Base-by-base conservation (phyloP, 768 basidiomycete species). In the Hericium rajendrae region DNA sequence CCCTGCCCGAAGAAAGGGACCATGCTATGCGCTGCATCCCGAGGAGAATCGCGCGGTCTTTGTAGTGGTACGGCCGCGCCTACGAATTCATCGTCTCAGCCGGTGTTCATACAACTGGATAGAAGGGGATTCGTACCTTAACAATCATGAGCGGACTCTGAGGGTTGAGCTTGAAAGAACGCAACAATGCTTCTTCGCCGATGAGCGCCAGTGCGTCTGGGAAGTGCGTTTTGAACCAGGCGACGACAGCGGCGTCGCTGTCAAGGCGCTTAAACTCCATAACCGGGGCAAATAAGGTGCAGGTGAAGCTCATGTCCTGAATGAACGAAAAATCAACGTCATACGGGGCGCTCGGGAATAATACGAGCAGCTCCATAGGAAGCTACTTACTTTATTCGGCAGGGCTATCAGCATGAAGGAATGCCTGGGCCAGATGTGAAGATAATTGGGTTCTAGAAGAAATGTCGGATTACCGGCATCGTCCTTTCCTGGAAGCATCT, bases 391-490 rank as follows among this genome's bases (percentile, higher is more conserved):
- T 80, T 90, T 86, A 77, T 99, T 99, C 63, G 95, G 94, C 57
- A 99, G 84, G 20, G 93, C 95, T 67, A 99, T 97, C 66, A 99
- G 83, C 95, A 99, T 99, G 79, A 98, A 98, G 50, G 93, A 91
- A 72, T 94, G 91, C 68, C 95, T 88, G 62, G 95, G 97, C 95
- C 95, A 99, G 66, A 99, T 97, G 75, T 99, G 95, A 64, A 99
- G 85, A 72, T 98, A 90, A 71, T 89, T 88, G 66, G 91, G 89
- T 78, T 94, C 92, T 71, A 99, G 85, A 58, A 84, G 76, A 76
- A 88, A 98, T 26, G 74, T 76, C 61, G 84, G 74, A 59, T 78
- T 77, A 69, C 81, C 89, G 70, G 76, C 73, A 65, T 68, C 67
- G 70, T 79, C 79, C 68, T 73, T 71, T 57, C 85, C 85, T 69